phyloP scores from a whole-genome alignment of 345 rosid species.

The Stellera chamaejasme region DNA sequence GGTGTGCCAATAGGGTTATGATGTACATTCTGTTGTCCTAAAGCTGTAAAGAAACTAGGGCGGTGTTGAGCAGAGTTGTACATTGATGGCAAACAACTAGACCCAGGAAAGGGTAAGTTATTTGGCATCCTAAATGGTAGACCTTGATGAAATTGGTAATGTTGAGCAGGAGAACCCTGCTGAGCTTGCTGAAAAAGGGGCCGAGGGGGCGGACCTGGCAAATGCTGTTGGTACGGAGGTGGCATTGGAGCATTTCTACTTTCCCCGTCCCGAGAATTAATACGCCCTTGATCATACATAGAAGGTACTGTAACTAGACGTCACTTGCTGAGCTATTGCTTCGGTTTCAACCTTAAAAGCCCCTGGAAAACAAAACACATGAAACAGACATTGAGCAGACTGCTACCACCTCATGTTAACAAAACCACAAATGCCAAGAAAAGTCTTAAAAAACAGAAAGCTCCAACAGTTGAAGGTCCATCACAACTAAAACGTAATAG shows the following conservation, averaged over 20 bases:
- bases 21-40: slow-evolving; percentile 20
- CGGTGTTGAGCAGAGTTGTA: slow-evolving; percentile 28
- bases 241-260: slow-evolving; percentile 24
- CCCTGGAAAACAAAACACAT: neutral
- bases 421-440: too few species aligned
- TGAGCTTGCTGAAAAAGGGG: slow-evolving; percentile 29
- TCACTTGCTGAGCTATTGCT: neutral
- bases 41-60: slow-evolving; percentile 15
- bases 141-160: slow-evolving; percentile 21
- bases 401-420: too few species aligned
- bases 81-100: slow-evolving; percentile 15
- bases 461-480: too few species aligned
- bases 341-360: slow-evolving; percentile 7
- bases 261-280: slow-evolving; percentile 27
- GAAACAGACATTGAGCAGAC: too few species aligned
- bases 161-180: slow-evolving; percentile 26
- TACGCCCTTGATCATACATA: slow-evolving; percentile 32
- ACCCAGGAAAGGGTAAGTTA: slow-evolving; percentile 19
- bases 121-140: slow-evolving; percentile 20
- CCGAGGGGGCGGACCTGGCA: slow-evolving; percentile 18
- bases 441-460: too few species aligned
- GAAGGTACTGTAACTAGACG: neutral
- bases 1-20: slow-evolving; percentile 13
- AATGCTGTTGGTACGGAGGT: slow-evolving; percentile 27
- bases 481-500: too few species aligned